Percentiles rank a stretch among this genome's conserved stretches.
Conservation (phyloP, 2,329 filamentous ascomycete species). For the Laburnicola sp. region DNA sequence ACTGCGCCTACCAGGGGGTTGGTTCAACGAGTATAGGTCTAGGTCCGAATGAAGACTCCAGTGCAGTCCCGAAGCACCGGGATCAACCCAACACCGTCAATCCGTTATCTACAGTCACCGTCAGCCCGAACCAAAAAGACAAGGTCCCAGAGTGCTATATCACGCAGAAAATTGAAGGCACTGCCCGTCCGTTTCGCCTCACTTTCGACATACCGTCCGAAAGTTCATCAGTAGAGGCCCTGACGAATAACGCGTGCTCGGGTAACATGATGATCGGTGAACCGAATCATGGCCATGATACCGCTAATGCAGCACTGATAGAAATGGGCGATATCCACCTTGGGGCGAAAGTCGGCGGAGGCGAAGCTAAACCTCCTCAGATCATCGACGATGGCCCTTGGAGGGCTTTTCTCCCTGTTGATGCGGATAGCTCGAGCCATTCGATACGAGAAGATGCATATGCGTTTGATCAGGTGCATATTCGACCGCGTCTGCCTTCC, state of each 20-base stretch:
- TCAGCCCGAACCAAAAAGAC: conserved; percentile 8
- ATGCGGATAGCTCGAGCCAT: conserved; percentile 25
- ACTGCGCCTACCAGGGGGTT: background rate
- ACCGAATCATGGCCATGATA: conserved; percentile 15
- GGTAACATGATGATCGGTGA: conserved; percentile 16
- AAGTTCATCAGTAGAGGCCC: conserved; percentile 7
- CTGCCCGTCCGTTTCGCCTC: conserved; percentile 23
- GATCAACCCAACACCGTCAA: background rate
- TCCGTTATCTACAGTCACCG: background rate
- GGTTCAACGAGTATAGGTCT: background rate
- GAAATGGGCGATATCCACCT: conserved; percentile 11
- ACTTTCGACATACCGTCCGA: conserved; percentile 20
- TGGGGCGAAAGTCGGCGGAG: conserved; percentile 7
- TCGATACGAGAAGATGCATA: conserved; percentile 14
- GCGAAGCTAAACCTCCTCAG: conserved; percentile 5
- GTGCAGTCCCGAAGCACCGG: background rate
- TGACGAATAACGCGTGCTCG: conserved; percentile 8
- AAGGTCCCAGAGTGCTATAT: conserved; percentile 19
- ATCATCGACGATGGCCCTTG: conserved; percentile 36
- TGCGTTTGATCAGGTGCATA: conserved; percentile 21
- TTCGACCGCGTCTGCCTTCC: conserved; percentile 11
- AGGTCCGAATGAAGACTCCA: background rate
- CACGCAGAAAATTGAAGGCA: conserved; percentile 19
- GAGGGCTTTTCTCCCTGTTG: conserved; percentile 29
- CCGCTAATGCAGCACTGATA: conserved; percentile 18